Evolutionary conservation across 2,329 filamentous ascomycete species (phyloP).

Genomic region (Cladophialophora carrionii): DNA sequence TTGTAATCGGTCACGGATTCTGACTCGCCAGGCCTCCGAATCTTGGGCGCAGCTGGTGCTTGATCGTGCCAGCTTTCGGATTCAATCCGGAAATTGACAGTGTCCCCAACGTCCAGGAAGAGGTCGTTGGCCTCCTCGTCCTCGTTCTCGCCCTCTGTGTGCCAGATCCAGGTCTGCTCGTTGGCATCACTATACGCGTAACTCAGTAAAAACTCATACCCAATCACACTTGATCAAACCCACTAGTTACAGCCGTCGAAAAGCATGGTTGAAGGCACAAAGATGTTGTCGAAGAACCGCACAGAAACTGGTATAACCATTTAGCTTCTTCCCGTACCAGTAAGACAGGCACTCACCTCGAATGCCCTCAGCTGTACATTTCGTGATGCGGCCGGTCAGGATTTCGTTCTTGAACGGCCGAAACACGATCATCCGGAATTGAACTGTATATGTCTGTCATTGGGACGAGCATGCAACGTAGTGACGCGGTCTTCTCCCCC

Average conservation of each 20-base stretch:
- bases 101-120: conserved; percentile 88
- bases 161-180: conserved; percentile 85
- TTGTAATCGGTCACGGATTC: conserved; percentile 31
- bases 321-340: neutral
- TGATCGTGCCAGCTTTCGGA: conserved; percentile 91
- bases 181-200: conserved; percentile 63
- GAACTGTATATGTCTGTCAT: conserved; percentile 59
- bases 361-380: conserved; percentile 71
- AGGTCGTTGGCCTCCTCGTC: conserved; percentile 73
- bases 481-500: conserved; percentile 1
- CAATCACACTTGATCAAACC: conserved; percentile 43
- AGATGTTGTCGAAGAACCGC: conserved; percentile 93
- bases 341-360: conserved; percentile 57
- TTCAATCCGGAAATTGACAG: conserved; percentile 82
- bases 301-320: conserved; percentile 63
- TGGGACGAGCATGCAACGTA: conserved; percentile 7
- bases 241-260: conserved; percentile 78
- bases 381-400: conserved; percentile 79
- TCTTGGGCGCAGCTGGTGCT: conserved; percentile 22
- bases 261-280: conserved; percentile 73
- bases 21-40: conserved; percentile 10
- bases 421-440: conserved; percentile 92
- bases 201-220: conserved; percentile 17
- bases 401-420: conserved; percentile 95
- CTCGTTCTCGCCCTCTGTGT: conserved; percentile 68